Evolutionary conservation across 306 rosid species (phyloP), one percentile per base, ranked within the genome.

Genomic region (Arachis stenosperma): DNA sequence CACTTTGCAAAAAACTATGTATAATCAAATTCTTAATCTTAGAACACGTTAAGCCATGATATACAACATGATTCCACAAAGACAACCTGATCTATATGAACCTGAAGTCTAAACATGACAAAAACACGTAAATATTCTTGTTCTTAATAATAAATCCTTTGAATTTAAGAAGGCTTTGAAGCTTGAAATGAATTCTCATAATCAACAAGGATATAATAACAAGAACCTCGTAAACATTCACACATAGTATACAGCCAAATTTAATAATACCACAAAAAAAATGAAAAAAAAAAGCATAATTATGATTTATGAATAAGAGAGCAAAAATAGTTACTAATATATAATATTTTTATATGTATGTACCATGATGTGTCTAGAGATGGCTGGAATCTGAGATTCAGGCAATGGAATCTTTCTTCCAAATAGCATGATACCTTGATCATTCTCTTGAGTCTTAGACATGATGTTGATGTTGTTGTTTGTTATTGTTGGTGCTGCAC

Each of bases 321-420:
- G 50, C 40, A 22, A 7, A 42, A 48, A 62, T 9, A 44, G 48
- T 43, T 61, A 51, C 8, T 51, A 51, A 51, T 51, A 41, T 64
- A 53, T 51, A 51, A 12, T 27, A 9, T 5, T 46, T 53, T 3
- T 3, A 50, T 0, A 39, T 51, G 40, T 22, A 41, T 33, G 76
- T 83, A 85, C 87, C 88, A 8, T 79, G 78, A 8, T 79, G 78
- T 76, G 10, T 70, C 64, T 27, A 58, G 83, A 71, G 73, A 63
- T 83, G 67, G 70, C 62, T 61, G 85, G 82, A 85, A 83, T 82
- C 82, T 70, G 88, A 65, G 74, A 79, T 75, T 79, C 84, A 67
- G 87, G 80, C 70, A 85, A 33, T 37, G 90, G 86, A 81, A 90
- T 88, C 68, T 81, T 85, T 62, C 84, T 73, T 13, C 96, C 96